Base-by-base conservation (phyloP, 2,329 filamentous ascomycete species). In the Lojkania enalia region DNA sequence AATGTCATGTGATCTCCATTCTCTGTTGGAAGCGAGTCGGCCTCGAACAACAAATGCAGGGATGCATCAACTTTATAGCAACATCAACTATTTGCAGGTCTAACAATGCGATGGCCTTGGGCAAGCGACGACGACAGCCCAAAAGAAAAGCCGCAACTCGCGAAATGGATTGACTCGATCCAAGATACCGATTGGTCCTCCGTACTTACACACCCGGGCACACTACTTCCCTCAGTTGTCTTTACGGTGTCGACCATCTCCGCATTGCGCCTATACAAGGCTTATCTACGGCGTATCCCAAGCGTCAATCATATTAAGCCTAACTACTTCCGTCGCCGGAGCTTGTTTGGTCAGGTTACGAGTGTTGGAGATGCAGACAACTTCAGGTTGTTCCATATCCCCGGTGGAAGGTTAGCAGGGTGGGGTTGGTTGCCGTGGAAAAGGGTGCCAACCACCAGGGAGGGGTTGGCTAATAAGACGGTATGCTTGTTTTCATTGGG, bases 351-450 rank as follows among this genome's bases (percentile, higher is more conserved):
- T 12, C 81, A 81, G 50, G 94, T 97, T 31, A 96, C 92, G 11
- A 90, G 88, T 57, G 94, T 99, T 18, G 94, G 95, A 31, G 94
- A 99, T 77, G 95, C 90, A 3, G 94, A 99, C 71, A 92, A 92
- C 66, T 96, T 99, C 69, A 87, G 94, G 57, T 70, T 99, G 36
- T 99, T 87, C 67, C 94, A 99, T 69, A 97, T 90, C 0, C 94
- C 94, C 0, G 92, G 92, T n/a, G 94, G 94, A 9, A 80, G 84
- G 54, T 70, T 91, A 39, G 80, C 86, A 9, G 94, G 94, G 41
- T 99, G 94, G 94, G 90, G 87, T n/a, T 95, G 89, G 90, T 63
- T 94, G 52, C 85, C 81, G 4, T 77, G 81, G 67, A 77, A 90
- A 61, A 84, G 73, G 46, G 79, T 96, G 5, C 91, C 90, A 1